Evolutionary conservation across 2,329 filamentous ascomycete species (phyloP), one percentile per base, ranked within the genome.

Genomic region (Fusarium chuoi): DNA sequence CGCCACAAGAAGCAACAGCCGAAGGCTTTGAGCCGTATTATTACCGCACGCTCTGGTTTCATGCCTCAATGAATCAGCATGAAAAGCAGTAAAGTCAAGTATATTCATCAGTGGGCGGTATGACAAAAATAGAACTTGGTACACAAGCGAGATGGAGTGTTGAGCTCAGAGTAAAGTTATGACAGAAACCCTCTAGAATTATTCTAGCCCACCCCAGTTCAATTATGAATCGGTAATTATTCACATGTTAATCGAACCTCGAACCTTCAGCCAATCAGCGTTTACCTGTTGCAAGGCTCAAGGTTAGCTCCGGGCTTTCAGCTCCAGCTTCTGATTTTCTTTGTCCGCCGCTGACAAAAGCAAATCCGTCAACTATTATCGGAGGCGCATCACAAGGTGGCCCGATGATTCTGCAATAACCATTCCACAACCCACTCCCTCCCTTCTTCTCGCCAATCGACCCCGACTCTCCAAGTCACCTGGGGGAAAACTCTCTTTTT

Each of bases 341-440:
- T 74, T 59, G 57, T 62, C 71, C 59, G 42, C 57, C 54, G 58
- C 70, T 75, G 71, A 74, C 71, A 74, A 72, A 74, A 62, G 51
- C 65, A 68, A 56, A 20, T n/a, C 24, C 48, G 18, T 51, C 35
- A 17, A 38, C 44, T 38, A 59, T 26, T 28, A 20, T 36, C 48
- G 30, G 26, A 44, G 65, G 41, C 48, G 38, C 36, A 56, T 68
- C 45, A 42, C 39, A 65, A 65, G 63, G 70, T 78, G 77, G 77
- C 77, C 75, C 75, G 77, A 78, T 78, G 77, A 74, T 73, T 68
- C 74, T 78, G 77, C 72, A 77, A 77, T 70, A 69, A 78, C 77
- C 77, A 76, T 57, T 77, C 77, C 77, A 78, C 72, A 78, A 78
- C 72, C 77, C 77, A 78, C 77, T 57, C 52, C 35, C 48, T 60